Evolutionary conservation across 305 asterid species (phyloP), one percentile per base, ranked within the genome.

Genomic region (Fraxinus baroniana): DNA sequence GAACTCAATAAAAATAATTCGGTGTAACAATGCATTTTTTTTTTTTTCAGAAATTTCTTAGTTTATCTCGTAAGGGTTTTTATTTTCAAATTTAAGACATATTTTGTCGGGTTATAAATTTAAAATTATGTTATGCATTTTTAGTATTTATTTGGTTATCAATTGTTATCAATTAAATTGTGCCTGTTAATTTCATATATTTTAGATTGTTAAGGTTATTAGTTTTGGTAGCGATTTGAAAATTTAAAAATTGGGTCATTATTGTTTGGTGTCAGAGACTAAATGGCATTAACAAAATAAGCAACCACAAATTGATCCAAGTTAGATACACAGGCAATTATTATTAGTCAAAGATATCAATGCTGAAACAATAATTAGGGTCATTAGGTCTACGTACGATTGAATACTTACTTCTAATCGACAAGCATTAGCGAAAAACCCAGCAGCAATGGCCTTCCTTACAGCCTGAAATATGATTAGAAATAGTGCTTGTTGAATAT

Each of bases 381-480:
- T 66, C 73, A 49, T 57, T 70, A 71, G 64, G 64, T 49, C 41
- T 17, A 3, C 7, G 26, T 32, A 17, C 1, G 32, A 39, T 62
- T n/a, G 32, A 72, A 78, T 83, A 88, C 97, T 83, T 86, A 93
- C 99, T 84, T 96, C 98, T 86, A 96, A 87, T 74, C 91, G 95
- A 85, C 98, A 94, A 76, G 99, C 98, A 90, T 94, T 93, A 76
- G 98, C 89, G 3, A 96, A 96, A 90, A 93, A 96, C 36, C 98
- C 99, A 80, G 97, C 93, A 46, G 94, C 89, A 78, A 96, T 83
- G 71, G 98, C 95, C 89, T 91, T 96, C 87, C 98, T 90, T 84
- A 96, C 90, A 24, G 80, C 95, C 99, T 96, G 97, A 78, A 83
- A 84, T 78, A 81, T 75, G 62, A 83, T 22, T 74, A 73, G 78